Evolutionary conservation across 2,329 filamentous ascomycete species (phyloP).

Genomic region (Cladophialophora carrionii): DNA sequence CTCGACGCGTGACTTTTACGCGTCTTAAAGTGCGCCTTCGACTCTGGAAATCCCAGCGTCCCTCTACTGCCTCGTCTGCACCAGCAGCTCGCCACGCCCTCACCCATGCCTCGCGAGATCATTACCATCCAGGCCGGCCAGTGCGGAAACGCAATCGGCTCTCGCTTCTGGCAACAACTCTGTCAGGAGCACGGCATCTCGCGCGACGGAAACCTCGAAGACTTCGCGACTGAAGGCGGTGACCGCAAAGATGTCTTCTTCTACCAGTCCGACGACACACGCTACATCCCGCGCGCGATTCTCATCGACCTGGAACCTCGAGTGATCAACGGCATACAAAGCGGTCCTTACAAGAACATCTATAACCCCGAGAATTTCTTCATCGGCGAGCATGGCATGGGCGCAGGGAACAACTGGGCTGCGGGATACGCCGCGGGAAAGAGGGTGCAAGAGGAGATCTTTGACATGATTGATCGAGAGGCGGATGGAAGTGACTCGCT

Average conservation of each 20-base stretch:
- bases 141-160: slow-evolving; percentile 57
- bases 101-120: slow-evolving; percentile 69
- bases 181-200: slow-evolving; percentile 98
- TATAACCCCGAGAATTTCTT: slow-evolving; percentile 99
- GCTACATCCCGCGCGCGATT: slow-evolving; percentile 96
- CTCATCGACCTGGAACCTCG: slow-evolving; percentile 92
- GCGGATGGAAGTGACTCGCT: slow-evolving; percentile 97
- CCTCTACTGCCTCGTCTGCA: not conserved
- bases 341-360: slow-evolving; percentile 93
- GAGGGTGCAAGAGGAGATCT: slow-evolving; percentile 89
- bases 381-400: slow-evolving; percentile 87
- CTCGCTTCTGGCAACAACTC: slow-evolving; percentile 98
- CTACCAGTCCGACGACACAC: slow-evolving; percentile 97
- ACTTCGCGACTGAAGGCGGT: slow-evolving; percentile 95
- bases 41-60: not conserved
- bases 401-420: slow-evolving; percentile 98
- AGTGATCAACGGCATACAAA: slow-evolving; percentile 88
- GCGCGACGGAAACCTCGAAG: slow-evolving; percentile 93
- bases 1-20: not conserved
- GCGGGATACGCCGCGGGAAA: slow-evolving; percentile 94
- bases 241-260: slow-evolving; percentile 99
- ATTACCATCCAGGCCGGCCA: slow-evolving; percentile 97
- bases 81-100: not conserved
- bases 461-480: slow-evolving; percentile 99
- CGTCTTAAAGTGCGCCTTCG: not conserved